Evolutionary conservation across 1,284 basidiomycete species (phyloP).

Genomic region (Puccinia hordei): DNA sequence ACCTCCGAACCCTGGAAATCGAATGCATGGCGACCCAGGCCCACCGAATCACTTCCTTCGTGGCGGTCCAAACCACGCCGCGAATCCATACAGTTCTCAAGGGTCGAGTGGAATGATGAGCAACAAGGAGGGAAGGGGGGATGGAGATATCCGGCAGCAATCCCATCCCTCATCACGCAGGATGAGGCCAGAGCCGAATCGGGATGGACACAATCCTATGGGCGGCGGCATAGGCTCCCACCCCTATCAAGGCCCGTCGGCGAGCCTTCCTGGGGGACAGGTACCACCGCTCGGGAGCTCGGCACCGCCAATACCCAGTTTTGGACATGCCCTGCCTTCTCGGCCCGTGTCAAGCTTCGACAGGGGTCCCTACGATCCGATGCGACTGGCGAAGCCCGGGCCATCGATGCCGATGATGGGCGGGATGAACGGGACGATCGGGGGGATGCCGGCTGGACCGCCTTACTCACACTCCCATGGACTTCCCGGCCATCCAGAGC

Average conservation of each 20-base stretch:
- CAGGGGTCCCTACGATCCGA: conserved; percentile 21
- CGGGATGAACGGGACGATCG: not conserved
- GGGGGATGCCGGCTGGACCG: conserved; percentile 11
- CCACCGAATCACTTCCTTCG: conserved; percentile 14
- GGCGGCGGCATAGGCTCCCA: not conserved
- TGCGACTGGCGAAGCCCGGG: conserved; percentile 3
- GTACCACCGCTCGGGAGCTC: not conserved
- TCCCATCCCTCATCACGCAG: conserved; percentile 8
- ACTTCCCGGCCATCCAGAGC: conserved; percentile 6
- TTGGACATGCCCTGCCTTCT: conserved; percentile 28
- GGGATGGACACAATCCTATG: not conserved
- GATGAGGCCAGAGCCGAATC: conserved; percentile 7
- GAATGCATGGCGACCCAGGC: not conserved
- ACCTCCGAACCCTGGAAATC: not conserved
- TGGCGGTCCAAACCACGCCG: not conserved
- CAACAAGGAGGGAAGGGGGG: not conserved
- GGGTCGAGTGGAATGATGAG: conserved; percentile 9
- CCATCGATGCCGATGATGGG: conserved; percentile 22
- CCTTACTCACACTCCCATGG: conserved; percentile 12
- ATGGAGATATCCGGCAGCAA: conserved; percentile 3
- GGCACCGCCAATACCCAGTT: not conserved
- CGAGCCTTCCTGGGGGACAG: not conserved
- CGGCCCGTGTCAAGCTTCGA: conserved; percentile 19
- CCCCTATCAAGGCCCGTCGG: conserved; percentile 5
- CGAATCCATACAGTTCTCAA: conserved; percentile 27